phyloP scores from a whole-genome alignment of 768 basidiomycete genomes.

The Paxillus rubicundulus region DNA sequence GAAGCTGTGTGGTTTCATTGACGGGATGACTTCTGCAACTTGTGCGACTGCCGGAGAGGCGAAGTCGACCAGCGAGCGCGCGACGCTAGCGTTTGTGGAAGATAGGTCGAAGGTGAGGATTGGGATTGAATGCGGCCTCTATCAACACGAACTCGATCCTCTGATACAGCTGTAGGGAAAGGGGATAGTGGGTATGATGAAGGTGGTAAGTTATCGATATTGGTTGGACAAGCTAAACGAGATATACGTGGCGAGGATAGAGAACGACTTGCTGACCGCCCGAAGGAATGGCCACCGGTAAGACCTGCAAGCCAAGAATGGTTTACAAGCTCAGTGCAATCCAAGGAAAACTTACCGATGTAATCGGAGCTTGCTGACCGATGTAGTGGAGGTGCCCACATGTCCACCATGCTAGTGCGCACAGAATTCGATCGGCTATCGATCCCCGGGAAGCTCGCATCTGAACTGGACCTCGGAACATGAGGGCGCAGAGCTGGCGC shows the following conservation, averaged over 20 bases:
- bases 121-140: not conserved
- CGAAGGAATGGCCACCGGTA: not conserved
- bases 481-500: slow-evolving; percentile 37
- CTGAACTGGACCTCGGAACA: slow-evolving; percentile 8
- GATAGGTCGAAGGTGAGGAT: not conserved
- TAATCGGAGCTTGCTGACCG: slow-evolving; percentile 6
- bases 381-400: slow-evolving; percentile 33
- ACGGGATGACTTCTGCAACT: not conserved
- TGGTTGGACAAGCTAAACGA: not conserved
- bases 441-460: slow-evolving; percentile 8
- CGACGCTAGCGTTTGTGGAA: not conserved
- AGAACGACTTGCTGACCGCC: not conserved
- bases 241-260: not conserved
- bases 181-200: not conserved
- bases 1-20: not conserved
- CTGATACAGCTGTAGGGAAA: slow-evolving; percentile 15
- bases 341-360: slow-evolving; percentile 5
- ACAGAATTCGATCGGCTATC: slow-evolving; percentile 12
- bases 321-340: not conserved
- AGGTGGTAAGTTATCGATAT: not conserved
- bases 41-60: not conserved
- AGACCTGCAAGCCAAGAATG: not conserved
- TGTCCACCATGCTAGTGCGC: slow-evolving; percentile 33
- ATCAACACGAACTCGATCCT: not conserved
- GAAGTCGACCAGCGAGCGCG: not conserved